Conservation (phyloP, 148 eudicot genomes). For the Persicaria tinctoria region DNA sequence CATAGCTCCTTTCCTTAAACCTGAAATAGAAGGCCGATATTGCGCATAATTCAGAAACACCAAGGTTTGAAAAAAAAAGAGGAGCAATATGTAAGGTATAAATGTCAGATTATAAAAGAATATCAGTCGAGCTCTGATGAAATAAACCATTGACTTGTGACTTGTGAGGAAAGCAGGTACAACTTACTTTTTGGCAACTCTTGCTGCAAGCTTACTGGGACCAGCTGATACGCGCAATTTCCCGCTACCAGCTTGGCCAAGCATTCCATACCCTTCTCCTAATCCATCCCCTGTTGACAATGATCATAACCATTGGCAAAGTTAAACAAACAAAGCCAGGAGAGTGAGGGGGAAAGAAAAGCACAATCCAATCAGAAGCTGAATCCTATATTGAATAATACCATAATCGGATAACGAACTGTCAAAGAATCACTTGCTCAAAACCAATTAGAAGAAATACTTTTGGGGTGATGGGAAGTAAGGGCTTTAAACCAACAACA, state of each 20-base stretch:
- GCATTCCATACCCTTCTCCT: conserved; percentile 98
- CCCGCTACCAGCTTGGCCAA: conserved; percentile 93
- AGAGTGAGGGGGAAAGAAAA: neutral
- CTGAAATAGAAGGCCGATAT: conserved; percentile 28
- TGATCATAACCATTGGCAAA: neutral
- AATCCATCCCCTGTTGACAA: conserved; percentile 74
- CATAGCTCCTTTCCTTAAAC: conserved; percentile 72
- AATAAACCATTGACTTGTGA: neutral
- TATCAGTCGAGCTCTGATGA: neutral
- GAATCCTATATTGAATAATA: neutral
- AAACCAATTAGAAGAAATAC: neutral
- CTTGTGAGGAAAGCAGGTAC: neutral
- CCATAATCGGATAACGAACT: neutral
- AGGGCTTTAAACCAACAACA: neutral
- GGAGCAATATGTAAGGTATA: neutral
- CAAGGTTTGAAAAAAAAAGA: too few relatives aligned
- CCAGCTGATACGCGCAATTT: conserved; percentile 75
- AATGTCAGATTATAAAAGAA: neutral
- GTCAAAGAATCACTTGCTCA: neutral
- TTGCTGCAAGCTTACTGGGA: conserved; percentile 76
- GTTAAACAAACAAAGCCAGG: neutral
- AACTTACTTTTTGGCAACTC: conserved; percentile 79
- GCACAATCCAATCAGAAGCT: neutral
- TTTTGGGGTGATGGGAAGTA: neutral
- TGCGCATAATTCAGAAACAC: neutral